These are phyloP conservation scores for Lolium rigidum DNA, from an alignment of 176 grass and related monocot genomes.

Conservation along the genomic window DNA sequence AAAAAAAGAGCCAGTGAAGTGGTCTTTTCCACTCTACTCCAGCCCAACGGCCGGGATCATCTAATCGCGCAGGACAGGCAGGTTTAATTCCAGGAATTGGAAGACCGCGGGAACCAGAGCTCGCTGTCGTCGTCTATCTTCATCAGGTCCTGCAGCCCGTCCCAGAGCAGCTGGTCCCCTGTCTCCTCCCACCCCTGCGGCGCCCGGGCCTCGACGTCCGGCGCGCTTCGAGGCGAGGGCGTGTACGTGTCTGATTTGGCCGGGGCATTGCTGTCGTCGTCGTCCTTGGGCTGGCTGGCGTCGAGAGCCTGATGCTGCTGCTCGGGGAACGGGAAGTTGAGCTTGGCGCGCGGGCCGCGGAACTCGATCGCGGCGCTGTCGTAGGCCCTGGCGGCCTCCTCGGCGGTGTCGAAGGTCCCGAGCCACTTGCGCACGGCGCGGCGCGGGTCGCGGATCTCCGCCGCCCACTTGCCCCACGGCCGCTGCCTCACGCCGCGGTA, in stretches of 20 bases:
- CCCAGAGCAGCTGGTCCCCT: slow-evolving; percentile 67
- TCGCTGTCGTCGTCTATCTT: slow-evolving; percentile 58
- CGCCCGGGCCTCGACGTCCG: neutral
- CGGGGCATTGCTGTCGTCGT: neutral
- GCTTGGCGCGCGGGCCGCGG: slow-evolving; percentile 84
- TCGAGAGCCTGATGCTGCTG: neutral
- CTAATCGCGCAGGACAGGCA: neutral
- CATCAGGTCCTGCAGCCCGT: slow-evolving; percentile 76
- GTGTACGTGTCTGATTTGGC: slow-evolving; percentile 40
- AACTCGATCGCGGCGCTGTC: slow-evolving; percentile 88
- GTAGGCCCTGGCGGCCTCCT: slow-evolving; percentile 81
- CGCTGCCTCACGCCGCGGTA: slow-evolving; percentile 91
- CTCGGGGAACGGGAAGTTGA: slow-evolving; percentile 87
- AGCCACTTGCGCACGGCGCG: slow-evolving; percentile 87
- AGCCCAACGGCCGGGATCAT: slow-evolving; percentile 47
- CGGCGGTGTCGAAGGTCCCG: slow-evolving; percentile 81
- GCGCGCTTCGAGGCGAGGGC: slow-evolving; percentile 26
- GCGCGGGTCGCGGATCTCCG: slow-evolving; percentile 92
- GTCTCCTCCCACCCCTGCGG: slow-evolving; percentile 31
- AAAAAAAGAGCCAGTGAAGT: neutral
- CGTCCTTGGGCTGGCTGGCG: neutral
- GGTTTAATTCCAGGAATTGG: slow-evolving; percentile 31
- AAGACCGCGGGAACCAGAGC: slow-evolving; percentile 48
- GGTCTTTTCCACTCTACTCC: slow-evolving; percentile 18
- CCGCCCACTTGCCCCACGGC: slow-evolving; percentile 97